phyloP scores from a whole-genome alignment of 306 rosid species.

The Castanea crenata region DNA sequence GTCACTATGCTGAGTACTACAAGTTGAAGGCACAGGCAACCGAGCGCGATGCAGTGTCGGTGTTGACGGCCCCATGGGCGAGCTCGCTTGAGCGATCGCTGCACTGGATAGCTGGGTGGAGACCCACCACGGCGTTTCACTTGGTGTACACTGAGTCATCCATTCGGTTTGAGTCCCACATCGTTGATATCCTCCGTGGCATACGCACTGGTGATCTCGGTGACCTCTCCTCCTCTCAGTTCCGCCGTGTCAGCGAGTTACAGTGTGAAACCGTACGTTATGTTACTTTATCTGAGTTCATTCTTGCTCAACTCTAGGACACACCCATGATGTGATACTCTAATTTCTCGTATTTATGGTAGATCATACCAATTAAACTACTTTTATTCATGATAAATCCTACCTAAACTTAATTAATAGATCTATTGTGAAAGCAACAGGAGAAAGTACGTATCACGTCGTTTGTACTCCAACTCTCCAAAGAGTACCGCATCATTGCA shows the following conservation, averaged over 20 bases:
- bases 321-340: too few relatives aligned
- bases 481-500: too few relatives aligned
- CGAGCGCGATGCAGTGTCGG: conserved; percentile 45
- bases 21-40: conserved; percentile 42
- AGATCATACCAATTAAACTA: too few relatives aligned
- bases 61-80: conserved; percentile 67
- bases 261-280: conserved; percentile 63
- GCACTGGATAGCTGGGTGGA: conserved; percentile 84
- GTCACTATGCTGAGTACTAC: conserved; percentile 57
- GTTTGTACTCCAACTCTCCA: too few relatives aligned
- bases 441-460: too few relatives aligned
- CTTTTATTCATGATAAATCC: too few relatives aligned
- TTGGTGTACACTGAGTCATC: conserved; percentile 79
- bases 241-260: conserved; percentile 69
- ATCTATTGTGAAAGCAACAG: too few relatives aligned
- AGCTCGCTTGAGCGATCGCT: conserved; percentile 71
- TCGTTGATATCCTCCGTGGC: conserved; percentile 69
- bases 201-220: conserved; percentile 78
- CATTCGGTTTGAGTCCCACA: conserved; percentile 65
- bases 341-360: too few relatives aligned
- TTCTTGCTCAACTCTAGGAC: too few relatives aligned
- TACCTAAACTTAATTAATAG: too few relatives aligned
- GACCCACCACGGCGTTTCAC: conserved; percentile 86
- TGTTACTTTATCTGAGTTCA: too few relatives aligned
- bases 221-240: conserved; percentile 69